Conservation (phyloP, 2,329 filamentous ascomycete species). For the Penicillium sp. region DNA sequence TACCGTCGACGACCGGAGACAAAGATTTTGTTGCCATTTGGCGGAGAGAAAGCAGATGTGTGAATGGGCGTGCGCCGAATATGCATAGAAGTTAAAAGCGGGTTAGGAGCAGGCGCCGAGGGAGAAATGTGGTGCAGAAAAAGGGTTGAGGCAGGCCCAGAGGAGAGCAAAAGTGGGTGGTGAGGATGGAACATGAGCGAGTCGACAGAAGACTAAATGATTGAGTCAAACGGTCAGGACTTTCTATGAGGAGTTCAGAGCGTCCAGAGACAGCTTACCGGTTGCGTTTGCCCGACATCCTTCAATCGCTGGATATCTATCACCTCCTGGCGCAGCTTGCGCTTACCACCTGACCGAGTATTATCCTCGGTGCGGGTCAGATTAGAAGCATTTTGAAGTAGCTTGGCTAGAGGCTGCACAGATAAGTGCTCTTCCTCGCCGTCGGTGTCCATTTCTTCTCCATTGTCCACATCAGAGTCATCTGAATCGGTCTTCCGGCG, state of each 20-base stretch:
- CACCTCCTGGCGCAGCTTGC: slow-evolving; percentile 76
- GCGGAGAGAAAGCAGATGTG: slow-evolving; percentile 71
- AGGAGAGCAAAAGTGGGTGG: slow-evolving; percentile 82
- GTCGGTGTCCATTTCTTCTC: slow-evolving; percentile 51
- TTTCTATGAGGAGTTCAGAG: too few relatives aligned
- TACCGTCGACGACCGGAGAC: slow-evolving; percentile 82
- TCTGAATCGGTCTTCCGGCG: slow-evolving; percentile 36
- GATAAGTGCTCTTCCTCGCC: slow-evolving; percentile 58
- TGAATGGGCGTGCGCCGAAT: slow-evolving; percentile 76
- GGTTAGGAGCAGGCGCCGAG: slow-evolving; percentile 72
- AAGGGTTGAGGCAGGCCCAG: slow-evolving; percentile 76
- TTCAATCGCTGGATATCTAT: slow-evolving; percentile 85
- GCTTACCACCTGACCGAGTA: slow-evolving; percentile 51
- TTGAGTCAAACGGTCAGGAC: slow-evolving; percentile 12
- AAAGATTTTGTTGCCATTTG: slow-evolving; percentile 70
- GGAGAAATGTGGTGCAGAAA: slow-evolving; percentile 85
- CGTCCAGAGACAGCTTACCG: slow-evolving; percentile 41
- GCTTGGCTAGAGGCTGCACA: slow-evolving; percentile 68
- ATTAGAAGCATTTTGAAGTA: slow-evolving; percentile 68
- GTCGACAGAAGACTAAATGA: slow-evolving; percentile 59
- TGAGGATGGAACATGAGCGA: slow-evolving; percentile 85
- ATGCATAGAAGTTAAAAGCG: slow-evolving; percentile 83
- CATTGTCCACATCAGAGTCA: slow-evolving; percentile 43
- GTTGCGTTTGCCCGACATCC: slow-evolving; percentile 74
- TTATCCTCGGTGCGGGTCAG: slow-evolving; percentile 52